Evolutionary conservation across 257 asterid species (phyloP).

Genomic region (Gentiana macrophylla): DNA sequence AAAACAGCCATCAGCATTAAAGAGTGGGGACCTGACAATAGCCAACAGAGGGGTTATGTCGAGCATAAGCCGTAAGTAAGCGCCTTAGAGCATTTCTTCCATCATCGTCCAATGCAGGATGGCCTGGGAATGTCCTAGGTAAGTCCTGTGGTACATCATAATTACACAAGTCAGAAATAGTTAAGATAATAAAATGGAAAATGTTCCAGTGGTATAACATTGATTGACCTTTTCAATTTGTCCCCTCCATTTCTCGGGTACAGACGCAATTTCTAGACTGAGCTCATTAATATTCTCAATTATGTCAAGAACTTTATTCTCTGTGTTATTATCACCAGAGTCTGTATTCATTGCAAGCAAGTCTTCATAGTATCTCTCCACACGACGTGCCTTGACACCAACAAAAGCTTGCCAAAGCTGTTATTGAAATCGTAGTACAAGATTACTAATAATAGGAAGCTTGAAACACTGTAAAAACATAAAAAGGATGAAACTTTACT

Average conservation of each 20-base stretch:
- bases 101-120: constrained; percentile 91
- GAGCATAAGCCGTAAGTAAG: constrained; percentile 82
- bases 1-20: not conserved
- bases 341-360: constrained; percentile 49
- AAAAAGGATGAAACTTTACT: constrained; percentile 26
- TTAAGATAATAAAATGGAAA: constrained; percentile 2
- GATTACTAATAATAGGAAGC: constrained; percentile 2
- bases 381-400: constrained; percentile 59
- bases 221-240: constrained; percentile 82
- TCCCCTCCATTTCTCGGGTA: constrained; percentile 73
- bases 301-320: constrained; percentile 22
- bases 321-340: constrained; percentile 18
- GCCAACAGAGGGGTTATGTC: constrained; percentile 90
- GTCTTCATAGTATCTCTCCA: constrained; percentile 63
- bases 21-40: constrained; percentile 76
- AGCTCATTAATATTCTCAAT: constrained; percentile 24
- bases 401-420: constrained; percentile 99
- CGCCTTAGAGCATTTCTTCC: constrained; percentile 95
- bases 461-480: constrained; percentile 3
- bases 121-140: constrained; percentile 97
- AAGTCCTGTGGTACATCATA: constrained; percentile 50
- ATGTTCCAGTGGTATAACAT: constrained; percentile 14
- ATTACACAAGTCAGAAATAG: not conserved
- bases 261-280: constrained; percentile 21
- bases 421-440: constrained; percentile 9